phyloP scores from a whole-genome alignment of 1,284 basidiomycete species.

The Irpex sp. region DNA sequence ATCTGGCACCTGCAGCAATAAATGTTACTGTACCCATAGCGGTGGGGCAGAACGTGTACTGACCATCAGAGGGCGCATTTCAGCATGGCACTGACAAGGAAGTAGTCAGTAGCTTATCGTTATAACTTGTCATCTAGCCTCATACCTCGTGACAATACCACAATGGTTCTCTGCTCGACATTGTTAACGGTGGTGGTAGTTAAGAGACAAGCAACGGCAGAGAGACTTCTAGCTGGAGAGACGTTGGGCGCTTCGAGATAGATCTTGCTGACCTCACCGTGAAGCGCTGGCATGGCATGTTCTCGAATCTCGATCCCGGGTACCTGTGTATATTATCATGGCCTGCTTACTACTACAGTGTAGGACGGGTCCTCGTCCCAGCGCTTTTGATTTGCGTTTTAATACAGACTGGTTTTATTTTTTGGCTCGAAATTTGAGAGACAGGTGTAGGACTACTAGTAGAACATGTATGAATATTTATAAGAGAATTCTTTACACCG shows the following conservation, averaged over 20 bases:
- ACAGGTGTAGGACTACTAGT: too few species aligned
- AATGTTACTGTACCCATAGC: conserved; percentile 9
- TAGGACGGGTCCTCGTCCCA: too few species aligned
- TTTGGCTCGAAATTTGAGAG: too few species aligned
- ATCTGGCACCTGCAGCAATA: conserved; percentile 54
- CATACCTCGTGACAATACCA: conserved; percentile 78
- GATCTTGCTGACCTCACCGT: too few species aligned
- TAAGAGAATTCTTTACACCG: too few species aligned
- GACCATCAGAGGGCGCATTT: conserved; percentile 81
- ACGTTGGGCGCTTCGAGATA: background rate
- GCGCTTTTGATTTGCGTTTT: too few species aligned
- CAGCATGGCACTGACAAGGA: conserved; percentile 59
- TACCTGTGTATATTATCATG: too few species aligned
- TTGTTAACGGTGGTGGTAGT: conserved; percentile 23
- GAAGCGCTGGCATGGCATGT: background rate
- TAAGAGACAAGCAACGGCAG: conserved; percentile 2
- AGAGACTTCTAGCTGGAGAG: background rate
- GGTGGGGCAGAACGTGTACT: conserved; percentile 16
- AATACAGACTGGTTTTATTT: too few species aligned
- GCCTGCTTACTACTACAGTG: too few species aligned
- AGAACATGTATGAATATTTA: too few species aligned
- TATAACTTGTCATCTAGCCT: conserved; percentile 7
- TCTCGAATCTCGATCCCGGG: too few species aligned
- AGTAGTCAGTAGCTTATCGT: conserved; percentile 12
- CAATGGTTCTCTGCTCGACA: conserved; percentile 63